Evolutionary conservation across 2,329 filamentous ascomycete species (phyloP), one percentile per base, ranked within the genome.

Genomic region (Lachnellula willkommii): DNA sequence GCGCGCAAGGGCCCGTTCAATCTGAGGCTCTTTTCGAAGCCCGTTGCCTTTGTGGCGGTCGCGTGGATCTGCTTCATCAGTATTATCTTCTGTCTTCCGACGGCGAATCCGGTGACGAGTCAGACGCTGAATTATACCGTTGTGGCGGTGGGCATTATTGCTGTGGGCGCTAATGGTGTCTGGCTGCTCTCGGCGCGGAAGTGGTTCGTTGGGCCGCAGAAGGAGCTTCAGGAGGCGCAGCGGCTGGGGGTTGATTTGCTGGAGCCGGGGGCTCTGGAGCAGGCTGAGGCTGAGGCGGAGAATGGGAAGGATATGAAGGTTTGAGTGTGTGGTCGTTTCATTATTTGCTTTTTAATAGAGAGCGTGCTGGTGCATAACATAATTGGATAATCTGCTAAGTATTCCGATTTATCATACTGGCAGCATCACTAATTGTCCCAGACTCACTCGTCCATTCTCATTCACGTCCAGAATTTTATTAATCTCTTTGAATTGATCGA

Each of bases 51-150:
- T 1, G 67, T 77, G 0, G 78, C 78, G 0, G 74, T 73, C 14
- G 50, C 71, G 0, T 84, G 80, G 79, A 81, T 83, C 49, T 63
- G 56, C 2, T 80, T 77, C 58, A 82, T 83, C 51, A 77, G 77
- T 0, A 73, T 84, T 14, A 74, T 82, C 6, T 84, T 83, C 66
- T 83, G 81, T 60, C 69, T 83, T 36, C 80, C 81, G 0, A 77
- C 77, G 0, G 63, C 74, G 9, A 83, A 82, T 63, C 81, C 80
- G 0, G 79, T 83, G 2, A 77, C 75, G 0, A 72, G 70, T n/a
- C 74, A 83, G 69, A 81, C 79, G 4, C 66, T 84, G 22, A 84
- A 84, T 47, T 84, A 84, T 62, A 82, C 80, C 0, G 77, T 78
- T 0, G 80, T 83, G 0, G 80, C 80, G 0, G 80, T 84, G 4